Evolutionary conservation across 768 basidiomycete genomes (phyloP), one percentile per base, ranked within the genome.

Genomic region (Psilocybe sp.): DNA sequence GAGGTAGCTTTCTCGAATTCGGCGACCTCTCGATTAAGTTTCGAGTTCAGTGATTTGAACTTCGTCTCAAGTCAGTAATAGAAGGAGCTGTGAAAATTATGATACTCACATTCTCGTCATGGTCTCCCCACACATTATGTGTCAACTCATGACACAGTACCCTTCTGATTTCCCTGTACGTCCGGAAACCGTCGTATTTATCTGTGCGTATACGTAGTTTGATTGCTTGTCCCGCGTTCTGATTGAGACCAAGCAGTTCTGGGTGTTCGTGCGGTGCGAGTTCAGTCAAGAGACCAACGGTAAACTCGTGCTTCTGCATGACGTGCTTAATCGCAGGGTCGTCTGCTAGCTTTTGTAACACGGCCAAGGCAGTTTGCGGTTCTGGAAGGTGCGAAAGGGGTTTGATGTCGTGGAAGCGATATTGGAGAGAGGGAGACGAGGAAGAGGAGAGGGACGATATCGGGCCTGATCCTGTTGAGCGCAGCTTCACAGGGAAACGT

Each of bases 211-310:
- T 60, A 14, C 87, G 79, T 2, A 90, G 67, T 60, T 84, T 85
- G 56, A 91, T 87, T 16, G 73, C 66, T 56, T 81, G 69, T 0
- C 88, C 87, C 0, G 65, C 71, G 43, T 80, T 81, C 42, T 76
- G 76, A 58, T 90, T 90, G 35, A 88, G 71, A 0, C 89, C 89
- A 3, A 88, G 72, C 9, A 90, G 64, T 23, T 79, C 69, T 0
- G 87, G 87, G 50, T 85, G 76, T 60, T 89, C 87, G 50, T 87
- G 87, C 0, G 88, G 88, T 13, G 87, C 87, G 14, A 91, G 79
- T 65, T 91, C 88, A 1, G 87, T 89, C 39, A 90, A 70, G 2
- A 85, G 52, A 0, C 83, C 82, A 5, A 91, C 86, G 0, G 80
- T 73, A 55, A 88, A 83, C 51, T 80, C 63, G 64, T 91, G 87